Evolutionary conservation across 139 green algal species (phyloP).

Genomic region (Ettlia oleoabundans): DNA sequence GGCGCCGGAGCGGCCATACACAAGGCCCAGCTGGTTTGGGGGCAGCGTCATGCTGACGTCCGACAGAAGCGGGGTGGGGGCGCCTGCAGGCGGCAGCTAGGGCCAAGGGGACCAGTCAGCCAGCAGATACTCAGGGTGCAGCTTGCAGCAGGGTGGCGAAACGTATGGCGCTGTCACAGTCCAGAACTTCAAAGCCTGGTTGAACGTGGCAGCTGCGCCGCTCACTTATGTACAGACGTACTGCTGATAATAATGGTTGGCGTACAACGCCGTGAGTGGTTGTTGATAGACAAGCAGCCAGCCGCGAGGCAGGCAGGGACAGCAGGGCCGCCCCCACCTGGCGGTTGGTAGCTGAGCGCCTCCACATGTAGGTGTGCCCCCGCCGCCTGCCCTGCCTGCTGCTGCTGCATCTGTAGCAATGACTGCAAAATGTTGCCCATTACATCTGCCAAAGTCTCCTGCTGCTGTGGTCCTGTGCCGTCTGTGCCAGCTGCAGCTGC

Average conservation of each 20-base stretch:
- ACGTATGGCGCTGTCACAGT: too few species aligned
- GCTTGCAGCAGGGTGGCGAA: too few species aligned
- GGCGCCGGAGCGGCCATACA: slow-evolving; percentile 83
- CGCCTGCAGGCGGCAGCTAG: slow-evolving; percentile 67
- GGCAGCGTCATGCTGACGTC: slow-evolving; percentile 72
- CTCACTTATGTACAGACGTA: too few species aligned
- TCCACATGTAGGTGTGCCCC: slow-evolving; percentile 22
- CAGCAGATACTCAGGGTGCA: too few species aligned
- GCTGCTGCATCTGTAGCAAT: slow-evolving; percentile 5
- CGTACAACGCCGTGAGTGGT: too few species aligned
- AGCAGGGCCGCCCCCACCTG: too few species aligned
- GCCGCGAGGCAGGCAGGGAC: too few species aligned
- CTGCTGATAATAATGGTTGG: too few species aligned
- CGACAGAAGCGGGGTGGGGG: slow-evolving; percentile 68
- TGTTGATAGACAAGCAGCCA: too few species aligned
- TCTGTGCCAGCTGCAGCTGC: too few species aligned
- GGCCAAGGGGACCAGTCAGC: slow-evolving; percentile 33
- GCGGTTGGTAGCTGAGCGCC: slow-evolving; percentile 1
- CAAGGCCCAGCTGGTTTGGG: slow-evolving; percentile 76
- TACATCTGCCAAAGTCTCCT: slow-evolving; percentile 44
- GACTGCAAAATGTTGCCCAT: slow-evolving; percentile 29
- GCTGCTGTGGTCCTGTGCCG: not conserved
- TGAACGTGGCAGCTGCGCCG: not conserved
- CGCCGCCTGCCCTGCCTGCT: not conserved
- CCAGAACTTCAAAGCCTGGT: too few species aligned